A percentile compares a stretch with the other conserved stretches of the same genome.
Evolutionary conservation across 1,284 basidiomycete species (phyloP).

Genomic region (Bondarzewia mesenterica): DNA sequence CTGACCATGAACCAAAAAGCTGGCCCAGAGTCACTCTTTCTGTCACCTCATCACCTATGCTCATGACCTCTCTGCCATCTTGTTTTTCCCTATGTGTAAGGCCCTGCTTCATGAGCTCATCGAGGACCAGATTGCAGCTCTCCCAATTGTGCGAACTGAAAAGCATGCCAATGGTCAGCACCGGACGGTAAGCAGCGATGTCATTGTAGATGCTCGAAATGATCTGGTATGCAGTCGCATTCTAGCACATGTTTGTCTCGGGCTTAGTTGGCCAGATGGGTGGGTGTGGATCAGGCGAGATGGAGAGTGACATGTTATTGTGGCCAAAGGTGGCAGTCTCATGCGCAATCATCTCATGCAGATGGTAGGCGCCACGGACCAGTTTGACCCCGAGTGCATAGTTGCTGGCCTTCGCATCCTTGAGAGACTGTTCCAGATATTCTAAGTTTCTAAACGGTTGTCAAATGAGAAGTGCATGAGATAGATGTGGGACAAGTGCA

Average conservation of each 20-base stretch:
- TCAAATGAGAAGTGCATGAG: no score
- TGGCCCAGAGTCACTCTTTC: no score
- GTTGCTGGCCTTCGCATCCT: conserved; percentile 59
- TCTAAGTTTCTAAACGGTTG: no score
- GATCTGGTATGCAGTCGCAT: conserved; percentile 58
- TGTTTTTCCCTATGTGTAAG: conserved; percentile 43
- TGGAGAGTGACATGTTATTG: conserved; percentile 27
- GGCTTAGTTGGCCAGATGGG: conserved; percentile 64
- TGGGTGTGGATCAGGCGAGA: conserved; percentile 49
- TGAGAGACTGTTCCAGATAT: no score
- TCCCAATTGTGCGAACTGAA: no score
- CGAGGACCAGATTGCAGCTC: conserved; percentile 53
- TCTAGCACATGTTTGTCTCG: conserved; percentile 79
- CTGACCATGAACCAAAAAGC: no score
- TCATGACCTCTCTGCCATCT: no score
- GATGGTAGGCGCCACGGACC: conserved; percentile 91
- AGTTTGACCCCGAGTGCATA: conserved; percentile 91
- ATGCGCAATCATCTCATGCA: conserved; percentile 43
- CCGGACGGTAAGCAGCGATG: conserved; percentile 69
- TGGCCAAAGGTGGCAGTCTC: conserved; percentile 17
- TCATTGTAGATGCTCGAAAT: conserved; percentile 50
- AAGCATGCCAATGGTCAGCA: conserved; percentile 77
- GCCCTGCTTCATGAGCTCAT: conserved; percentile 49
- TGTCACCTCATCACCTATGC: no score
- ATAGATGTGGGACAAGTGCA: no score